These are phyloP conservation scores for Puccinellia tenuiflora DNA, from an alignment of 176 grass and related monocot species.

Conservation along the genomic window DNA sequence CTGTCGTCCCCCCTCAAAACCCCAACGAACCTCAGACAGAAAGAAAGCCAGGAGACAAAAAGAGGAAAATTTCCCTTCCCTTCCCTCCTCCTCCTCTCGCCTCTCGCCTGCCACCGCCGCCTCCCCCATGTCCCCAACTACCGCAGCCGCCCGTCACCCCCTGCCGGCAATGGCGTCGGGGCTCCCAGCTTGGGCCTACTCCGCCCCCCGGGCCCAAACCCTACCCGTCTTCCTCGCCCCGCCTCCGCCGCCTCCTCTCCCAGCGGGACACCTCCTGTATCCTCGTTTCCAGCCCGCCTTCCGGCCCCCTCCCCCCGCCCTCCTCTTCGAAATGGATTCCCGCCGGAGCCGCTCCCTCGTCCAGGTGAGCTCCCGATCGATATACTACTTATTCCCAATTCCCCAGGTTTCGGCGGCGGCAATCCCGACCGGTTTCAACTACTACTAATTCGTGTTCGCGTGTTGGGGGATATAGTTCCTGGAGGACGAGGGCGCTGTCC, in stretches of 20 bases:
- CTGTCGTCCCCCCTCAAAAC: neutral
- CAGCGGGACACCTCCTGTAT: neutral
- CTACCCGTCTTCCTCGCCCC: constrained; percentile 6
- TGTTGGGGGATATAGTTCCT: constrained; percentile 21
- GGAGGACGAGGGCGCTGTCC: constrained; percentile 31
- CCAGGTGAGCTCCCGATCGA: constrained; percentile 16
- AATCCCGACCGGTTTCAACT: neutral
- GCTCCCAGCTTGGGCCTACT: neutral
- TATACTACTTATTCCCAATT: too few relatives aligned
- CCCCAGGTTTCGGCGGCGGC: neutral
- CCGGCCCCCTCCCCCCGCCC: constrained; percentile 15
- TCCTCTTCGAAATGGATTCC: constrained; percentile 32
- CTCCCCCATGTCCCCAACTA: neutral
- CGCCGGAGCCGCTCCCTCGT: constrained; percentile 43
- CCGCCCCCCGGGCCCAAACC: neutral
- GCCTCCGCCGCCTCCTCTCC: neutral
- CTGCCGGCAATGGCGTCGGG: neutral
- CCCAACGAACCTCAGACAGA: neutral
- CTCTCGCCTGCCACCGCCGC: neutral
- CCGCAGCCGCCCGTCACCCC: neutral
- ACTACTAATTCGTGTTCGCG: neutral
- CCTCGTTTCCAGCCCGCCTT: neutral
- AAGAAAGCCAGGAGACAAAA: neutral
- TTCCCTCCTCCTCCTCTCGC: neutral
- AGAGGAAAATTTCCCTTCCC: neutral